A percentile compares a stretch with the other conserved stretches of the same genome.
Conservation (phyloP, 2,329 filamentous ascomycete genomes). For the Verruconis gallopava region DNA sequence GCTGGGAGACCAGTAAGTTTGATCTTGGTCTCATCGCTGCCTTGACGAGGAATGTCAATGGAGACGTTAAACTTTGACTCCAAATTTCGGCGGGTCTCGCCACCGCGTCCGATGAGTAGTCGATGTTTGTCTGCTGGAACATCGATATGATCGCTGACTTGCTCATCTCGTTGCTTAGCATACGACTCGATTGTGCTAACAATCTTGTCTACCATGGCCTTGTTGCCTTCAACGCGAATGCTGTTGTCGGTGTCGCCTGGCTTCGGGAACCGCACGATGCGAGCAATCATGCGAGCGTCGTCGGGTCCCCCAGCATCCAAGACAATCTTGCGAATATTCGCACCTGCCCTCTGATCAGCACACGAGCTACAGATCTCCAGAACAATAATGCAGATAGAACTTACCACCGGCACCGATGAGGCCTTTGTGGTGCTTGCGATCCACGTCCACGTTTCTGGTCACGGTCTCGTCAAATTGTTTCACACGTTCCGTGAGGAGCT, state of each 20-base stretch:
- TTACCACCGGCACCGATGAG: slow-evolving; percentile 81
- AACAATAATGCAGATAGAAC: slow-evolving; percentile 24
- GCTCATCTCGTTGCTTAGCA: slow-evolving; percentile 70
- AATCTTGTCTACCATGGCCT: slow-evolving; percentile 78
- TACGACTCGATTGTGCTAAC: slow-evolving; percentile 68
- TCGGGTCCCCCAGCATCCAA: slow-evolving; percentile 78
- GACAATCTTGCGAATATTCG: slow-evolving; percentile 77
- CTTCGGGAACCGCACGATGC: slow-evolving; percentile 90
- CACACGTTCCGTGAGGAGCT: slow-evolving; percentile 74
- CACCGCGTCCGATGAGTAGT: slow-evolving; percentile 79
- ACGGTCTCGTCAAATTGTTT: slow-evolving; percentile 85
- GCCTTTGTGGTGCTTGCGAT: slow-evolving; percentile 82
- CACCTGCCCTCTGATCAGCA: slow-evolving; percentile 42
- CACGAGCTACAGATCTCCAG: background rate
- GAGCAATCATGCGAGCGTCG: slow-evolving; percentile 69
- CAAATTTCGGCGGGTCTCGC: slow-evolving; percentile 71
- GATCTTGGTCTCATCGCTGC: slow-evolving; percentile 59
- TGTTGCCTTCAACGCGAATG: slow-evolving; percentile 80
- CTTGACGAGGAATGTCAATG: slow-evolving; percentile 80
- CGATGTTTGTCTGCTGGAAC: slow-evolving; percentile 85
- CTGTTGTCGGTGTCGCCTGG: slow-evolving; percentile 66
- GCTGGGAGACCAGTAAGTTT: slow-evolving; percentile 70
- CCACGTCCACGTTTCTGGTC: slow-evolving; percentile 72
- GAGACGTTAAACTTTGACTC: slow-evolving; percentile 78
- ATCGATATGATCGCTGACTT: slow-evolving; percentile 65